Percentiles rank a stretch among this genome's conserved stretches.
Evolutionary conservation across 768 basidiomycete genomes (phyloP).

Genomic region (Suillus bovinus): DNA sequence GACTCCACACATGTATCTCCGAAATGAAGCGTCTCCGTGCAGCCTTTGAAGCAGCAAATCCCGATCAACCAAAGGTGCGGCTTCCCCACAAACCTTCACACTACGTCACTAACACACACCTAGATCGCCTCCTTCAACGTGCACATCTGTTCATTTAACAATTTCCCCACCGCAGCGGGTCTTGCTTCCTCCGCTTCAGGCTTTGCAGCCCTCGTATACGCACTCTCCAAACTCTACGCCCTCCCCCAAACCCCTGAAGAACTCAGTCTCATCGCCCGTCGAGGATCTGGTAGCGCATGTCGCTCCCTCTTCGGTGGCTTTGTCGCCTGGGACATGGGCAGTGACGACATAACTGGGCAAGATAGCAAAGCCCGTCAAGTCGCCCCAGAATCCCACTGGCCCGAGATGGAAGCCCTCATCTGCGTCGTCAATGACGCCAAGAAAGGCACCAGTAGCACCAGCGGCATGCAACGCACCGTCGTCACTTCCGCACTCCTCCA

Average conservation of each 20-base stretch:
- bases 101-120: slow-evolving; percentile 1
- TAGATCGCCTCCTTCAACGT: slow-evolving; percentile 73
- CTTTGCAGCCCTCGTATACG: slow-evolving; percentile 91
- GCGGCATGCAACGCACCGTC: slow-evolving; percentile 97
- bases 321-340: slow-evolving; percentile 85
- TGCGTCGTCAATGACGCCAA: slow-evolving; percentile 96
- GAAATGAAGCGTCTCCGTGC: slow-evolving; percentile 83
- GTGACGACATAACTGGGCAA: slow-evolving; percentile 66
- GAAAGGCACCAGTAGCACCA: slow-evolving; percentile 92
- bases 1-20: slow-evolving; percentile 80
- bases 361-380: slow-evolving; percentile 91
- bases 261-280: slow-evolving; percentile 93
- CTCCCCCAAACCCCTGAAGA: slow-evolving; percentile 77
- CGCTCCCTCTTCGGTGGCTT: slow-evolving; percentile 97
- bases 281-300: slow-evolving; percentile 97
- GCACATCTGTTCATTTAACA: slow-evolving; percentile 94
- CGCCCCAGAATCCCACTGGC: slow-evolving; percentile 87
- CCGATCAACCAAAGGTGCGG: slow-evolving; percentile 64
- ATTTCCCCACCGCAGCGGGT: slow-evolving; percentile 98
- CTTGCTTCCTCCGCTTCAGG: slow-evolving; percentile 97
- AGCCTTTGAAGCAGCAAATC: slow-evolving; percentile 69
- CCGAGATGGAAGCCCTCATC: slow-evolving; percentile 94
- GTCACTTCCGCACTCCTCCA: slow-evolving; percentile 87
- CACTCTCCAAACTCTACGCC: slow-evolving; percentile 82
- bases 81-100: slow-evolving; percentile 5